These are phyloP conservation scores for Floccularia luteovirens DNA, from an alignment of 768 basidiomycete genomes.

Conservation along the genomic window DNA sequence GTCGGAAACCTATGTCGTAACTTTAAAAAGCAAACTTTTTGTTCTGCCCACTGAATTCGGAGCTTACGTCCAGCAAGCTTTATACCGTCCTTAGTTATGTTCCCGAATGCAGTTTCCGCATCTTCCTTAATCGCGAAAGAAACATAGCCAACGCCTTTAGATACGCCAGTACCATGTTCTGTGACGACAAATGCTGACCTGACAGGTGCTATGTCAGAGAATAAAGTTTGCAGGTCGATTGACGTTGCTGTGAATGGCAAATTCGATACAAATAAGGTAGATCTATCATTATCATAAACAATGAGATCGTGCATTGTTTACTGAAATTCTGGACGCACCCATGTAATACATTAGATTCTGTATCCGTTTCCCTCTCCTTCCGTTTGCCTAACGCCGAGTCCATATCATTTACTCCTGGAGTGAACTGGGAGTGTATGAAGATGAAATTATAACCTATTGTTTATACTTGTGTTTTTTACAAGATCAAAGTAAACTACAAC, in stretches of 20 bases:
- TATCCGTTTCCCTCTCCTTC: constrained; percentile 13
- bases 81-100: constrained; percentile 59
- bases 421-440: too few relatives aligned
- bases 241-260: constrained; percentile 88
- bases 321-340: constrained; percentile 11
- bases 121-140: constrained; percentile 88
- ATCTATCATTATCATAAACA: constrained; percentile 26
- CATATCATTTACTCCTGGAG: background rate
- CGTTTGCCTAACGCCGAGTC: constrained; percentile 10
- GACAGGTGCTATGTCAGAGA: constrained; percentile 94
- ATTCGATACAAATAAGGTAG: constrained; percentile 91
- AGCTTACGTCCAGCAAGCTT: constrained; percentile 60
- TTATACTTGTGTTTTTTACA: too few relatives aligned
- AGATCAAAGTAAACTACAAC: too few relatives aligned
- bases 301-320: background rate
- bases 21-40: constrained; percentile 43
- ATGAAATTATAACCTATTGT: too few relatives aligned
- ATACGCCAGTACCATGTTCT: constrained; percentile 63
- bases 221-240: constrained; percentile 83
- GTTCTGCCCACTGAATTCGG: constrained; percentile 74
- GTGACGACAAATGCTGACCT: constrained; percentile 90
- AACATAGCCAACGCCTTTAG: constrained; percentile 96
- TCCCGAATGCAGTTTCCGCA: constrained; percentile 66
- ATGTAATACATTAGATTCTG: constrained; percentile 8
- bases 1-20: background rate